Percentiles rank a stretch among this genome's conserved stretches.
These are phyloP conservation scores for Oldenlandia corymbosa DNA, from an alignment of 257 asterid species.

Conservation along the genomic window DNA sequence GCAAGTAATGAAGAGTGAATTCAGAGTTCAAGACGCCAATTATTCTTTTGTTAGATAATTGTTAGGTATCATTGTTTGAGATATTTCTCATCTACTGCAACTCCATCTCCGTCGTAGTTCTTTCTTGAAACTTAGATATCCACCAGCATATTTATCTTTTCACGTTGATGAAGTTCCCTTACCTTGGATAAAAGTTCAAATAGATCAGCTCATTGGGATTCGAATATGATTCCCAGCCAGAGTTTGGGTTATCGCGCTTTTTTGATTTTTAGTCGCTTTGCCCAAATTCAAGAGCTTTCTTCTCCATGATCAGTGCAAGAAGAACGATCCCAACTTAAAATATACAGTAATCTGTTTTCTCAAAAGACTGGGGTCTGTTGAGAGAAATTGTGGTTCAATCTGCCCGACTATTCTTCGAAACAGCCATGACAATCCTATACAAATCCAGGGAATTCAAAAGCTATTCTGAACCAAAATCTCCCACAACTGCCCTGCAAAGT, in stretches of 20 bases:
- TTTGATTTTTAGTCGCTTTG: constrained; percentile 60
- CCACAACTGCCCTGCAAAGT: constrained; percentile 92
- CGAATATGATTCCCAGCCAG: too few relatives aligned
- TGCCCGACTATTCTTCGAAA: constrained; percentile 97
- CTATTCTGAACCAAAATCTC: constrained; percentile 96
- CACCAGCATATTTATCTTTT: constrained; percentile 64
- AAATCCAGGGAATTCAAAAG: constrained; percentile 89
- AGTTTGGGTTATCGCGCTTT: constrained; percentile 87
- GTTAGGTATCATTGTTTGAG: constrained; percentile 59
- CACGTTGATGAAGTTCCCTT: constrained; percentile 72
- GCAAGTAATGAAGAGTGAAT: constrained; percentile 72
- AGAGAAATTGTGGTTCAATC: constrained; percentile 91
- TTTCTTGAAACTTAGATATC: constrained; percentile 64
- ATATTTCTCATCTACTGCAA: constrained; percentile 95
- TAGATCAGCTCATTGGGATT: too few relatives aligned
- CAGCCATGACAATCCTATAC: constrained; percentile 92
- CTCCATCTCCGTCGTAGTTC: constrained; percentile 89
- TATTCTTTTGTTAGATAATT: constrained; percentile 52
- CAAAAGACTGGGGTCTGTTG: constrained; percentile 98
- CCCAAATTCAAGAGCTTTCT: constrained; percentile 79
- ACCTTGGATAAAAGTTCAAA: constrained; percentile 52
- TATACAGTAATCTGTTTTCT: constrained; percentile 93
- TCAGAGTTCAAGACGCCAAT: constrained; percentile 85
- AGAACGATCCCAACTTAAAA: constrained; percentile 96
- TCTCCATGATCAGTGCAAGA: constrained; percentile 88